Conservation (phyloP, 2,329 filamentous ascomycete genomes). For the Xylaria sp. region DNA sequence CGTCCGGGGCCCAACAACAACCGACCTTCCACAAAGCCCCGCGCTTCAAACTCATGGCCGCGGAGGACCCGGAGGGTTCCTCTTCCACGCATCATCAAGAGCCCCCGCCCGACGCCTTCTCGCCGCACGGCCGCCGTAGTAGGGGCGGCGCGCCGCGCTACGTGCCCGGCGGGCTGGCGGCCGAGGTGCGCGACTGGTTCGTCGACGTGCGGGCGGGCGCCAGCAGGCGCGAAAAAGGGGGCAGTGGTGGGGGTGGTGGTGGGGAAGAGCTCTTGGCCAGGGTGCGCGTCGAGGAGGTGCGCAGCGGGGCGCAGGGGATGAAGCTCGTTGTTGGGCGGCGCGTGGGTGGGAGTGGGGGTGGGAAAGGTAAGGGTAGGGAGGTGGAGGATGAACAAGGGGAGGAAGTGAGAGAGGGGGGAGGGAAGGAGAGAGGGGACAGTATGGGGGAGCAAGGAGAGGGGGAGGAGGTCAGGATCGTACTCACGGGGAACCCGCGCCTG, state of each 20-base stretch:
- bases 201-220: slow-evolving; percentile 44
- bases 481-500: slow-evolving; percentile 35
- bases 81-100: slow-evolving; percentile 27
- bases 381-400: neutral
- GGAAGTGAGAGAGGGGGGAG: neutral
- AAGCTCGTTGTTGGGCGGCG: slow-evolving; percentile 32
- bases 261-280: slow-evolving; percentile 25
- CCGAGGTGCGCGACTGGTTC: slow-evolving; percentile 48
- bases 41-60: slow-evolving; percentile 41
- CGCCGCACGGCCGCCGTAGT: slow-evolving; percentile 42
- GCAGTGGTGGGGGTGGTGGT: slow-evolving; percentile 8
- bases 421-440: neutral
- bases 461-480: slow-evolving; percentile 24
- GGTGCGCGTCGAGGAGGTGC: slow-evolving; percentile 32
- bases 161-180: slow-evolving; percentile 45
- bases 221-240: slow-evolving; percentile 20
- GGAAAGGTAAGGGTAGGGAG: neutral
- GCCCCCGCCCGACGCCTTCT: slow-evolving; percentile 43
- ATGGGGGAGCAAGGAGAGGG: neutral
- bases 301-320: slow-evolving; percentile 30
- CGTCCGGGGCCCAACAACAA: slow-evolving; percentile 24
- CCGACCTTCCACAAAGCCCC: slow-evolving; percentile 42
- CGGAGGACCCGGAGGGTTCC: slow-evolving; percentile 24
- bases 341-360: neutral
- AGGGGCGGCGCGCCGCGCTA: slow-evolving; percentile 40